Evolutionary conservation across 495 filamentous ascomycete genomes (phyloP), one percentile per base, ranked within the genome.

Genomic region (Xylona heveae): DNA sequence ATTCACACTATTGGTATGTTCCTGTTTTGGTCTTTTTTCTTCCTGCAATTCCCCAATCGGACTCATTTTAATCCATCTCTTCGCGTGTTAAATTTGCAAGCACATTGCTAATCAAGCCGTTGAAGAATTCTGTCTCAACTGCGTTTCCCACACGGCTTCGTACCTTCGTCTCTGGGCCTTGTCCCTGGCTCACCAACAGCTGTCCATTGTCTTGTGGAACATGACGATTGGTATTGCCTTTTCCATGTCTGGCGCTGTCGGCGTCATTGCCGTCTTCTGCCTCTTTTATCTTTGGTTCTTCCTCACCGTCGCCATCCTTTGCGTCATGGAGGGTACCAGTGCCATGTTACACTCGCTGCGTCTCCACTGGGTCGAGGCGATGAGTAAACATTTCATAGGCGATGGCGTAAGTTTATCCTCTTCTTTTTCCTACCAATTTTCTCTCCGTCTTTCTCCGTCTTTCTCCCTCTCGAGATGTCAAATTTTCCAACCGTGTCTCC

Each of bases 301-400:
- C 39, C 66, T 93, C 31, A 91, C 74, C 5, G 65, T 80, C 28
- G 64, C 66, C 19, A 76, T 90, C 39, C 61, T 90, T 28, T 68
- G 67, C 35, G 58, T 79, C 33, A 88, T 88, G 78, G 79, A 88
- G 46, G 79, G 79, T 29, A 83, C 77, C 19, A 75, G 71, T 50
- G 79, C 79, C 30, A 84, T 88, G 79, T 66, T 93, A 59, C 90
- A 95, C 54, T 82, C 77, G 38, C 62, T 99, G 41, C 70, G 88
- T 61, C 65, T 99, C 36, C 90, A 94, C 47, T 99, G 88, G 88
- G 88, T 99, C 36, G 88, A 99, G 52, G 83, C 88, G n/a, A 94
- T 95, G 71, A 88, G 81, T 57, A 97, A 97, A 57, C 91, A 94
- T 60, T 93, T 94, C 58, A 76, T 94, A 49, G 91, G 91, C 39